phyloP scores from a whole-genome alignment of 345 rosid species.

The Conringia planisiliqua region DNA sequence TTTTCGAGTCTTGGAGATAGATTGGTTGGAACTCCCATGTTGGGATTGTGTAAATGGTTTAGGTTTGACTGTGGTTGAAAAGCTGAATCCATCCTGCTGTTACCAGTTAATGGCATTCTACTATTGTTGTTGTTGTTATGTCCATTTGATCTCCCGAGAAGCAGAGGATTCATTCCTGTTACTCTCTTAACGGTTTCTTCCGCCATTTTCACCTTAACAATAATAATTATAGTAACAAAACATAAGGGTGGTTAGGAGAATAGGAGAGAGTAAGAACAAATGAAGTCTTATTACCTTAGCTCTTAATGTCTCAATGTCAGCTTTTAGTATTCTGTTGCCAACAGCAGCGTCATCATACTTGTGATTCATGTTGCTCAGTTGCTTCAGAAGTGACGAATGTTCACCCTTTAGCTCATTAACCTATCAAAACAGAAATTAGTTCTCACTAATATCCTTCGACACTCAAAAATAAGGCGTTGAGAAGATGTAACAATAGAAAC shows the following conservation, averaged over 20 bases:
- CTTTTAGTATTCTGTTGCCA: constrained; percentile 89
- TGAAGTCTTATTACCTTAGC: constrained; percentile 54
- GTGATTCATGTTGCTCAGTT: constrained; percentile 65
- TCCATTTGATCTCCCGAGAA: constrained; percentile 52
- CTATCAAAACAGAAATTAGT: constrained; percentile 33
- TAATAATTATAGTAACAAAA: background rate
- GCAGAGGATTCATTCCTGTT: constrained; percentile 77
- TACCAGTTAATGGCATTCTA: constrained; percentile 39
- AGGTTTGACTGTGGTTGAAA: constrained; percentile 32
- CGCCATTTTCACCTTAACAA: constrained; percentile 88
- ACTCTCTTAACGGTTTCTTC: constrained; percentile 92
- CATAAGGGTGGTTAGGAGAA: background rate
- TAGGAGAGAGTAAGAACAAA: background rate
- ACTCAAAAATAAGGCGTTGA: background rate
- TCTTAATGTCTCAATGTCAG: constrained; percentile 89
- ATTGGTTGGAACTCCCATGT: background rate
- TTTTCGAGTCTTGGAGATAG: constrained; percentile 25
- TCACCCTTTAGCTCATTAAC: constrained; percentile 81
- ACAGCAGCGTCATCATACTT: constrained; percentile 77
- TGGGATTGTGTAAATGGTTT: constrained; percentile 21
- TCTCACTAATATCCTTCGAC: background rate
- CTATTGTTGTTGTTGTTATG: constrained; percentile 24
- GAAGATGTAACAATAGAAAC: constrained; percentile 34
- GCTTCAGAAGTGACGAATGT: constrained; percentile 61
- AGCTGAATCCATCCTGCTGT: constrained; percentile 23